Percentiles rank a stretch among this genome's conserved stretches.
Conservation (phyloP, 2,329 filamentous ascomycete species). For the Diaporthe helianthi region DNA sequence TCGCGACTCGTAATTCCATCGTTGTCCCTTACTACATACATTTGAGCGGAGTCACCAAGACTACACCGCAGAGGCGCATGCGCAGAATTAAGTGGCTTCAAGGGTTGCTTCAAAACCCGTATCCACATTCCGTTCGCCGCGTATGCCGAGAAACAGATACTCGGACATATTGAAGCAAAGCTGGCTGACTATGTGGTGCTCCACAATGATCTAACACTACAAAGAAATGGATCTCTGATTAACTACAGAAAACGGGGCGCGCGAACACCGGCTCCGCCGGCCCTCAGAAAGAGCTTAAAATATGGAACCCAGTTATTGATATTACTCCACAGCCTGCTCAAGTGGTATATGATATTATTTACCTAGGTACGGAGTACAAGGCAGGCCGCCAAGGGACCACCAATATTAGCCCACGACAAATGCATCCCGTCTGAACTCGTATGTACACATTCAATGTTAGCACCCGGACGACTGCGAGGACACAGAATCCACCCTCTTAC, state of each 20-base stretch:
- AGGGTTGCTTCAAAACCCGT: not conserved
- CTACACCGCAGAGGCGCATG: slow-evolving; percentile 9
- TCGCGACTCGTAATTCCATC: not conserved
- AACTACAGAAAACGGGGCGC: not conserved
- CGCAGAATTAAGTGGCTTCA: not conserved
- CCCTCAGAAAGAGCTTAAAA: slow-evolving; percentile 22
- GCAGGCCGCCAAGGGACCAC: not conserved
- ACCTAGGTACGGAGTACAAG: too few relatives aligned
- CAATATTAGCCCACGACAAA: not conserved
- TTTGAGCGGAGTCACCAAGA: not conserved
- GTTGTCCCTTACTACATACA: not conserved
- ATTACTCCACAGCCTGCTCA: not conserved
- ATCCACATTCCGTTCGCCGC: not conserved
- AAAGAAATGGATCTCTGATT: not conserved
- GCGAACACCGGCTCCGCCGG: slow-evolving; percentile 13
- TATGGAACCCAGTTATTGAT: not conserved
- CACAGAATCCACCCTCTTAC: not conserved
- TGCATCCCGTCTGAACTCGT: not conserved
- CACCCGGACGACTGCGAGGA: not conserved
- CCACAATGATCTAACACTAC: not conserved
- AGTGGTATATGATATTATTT: too few relatives aligned
- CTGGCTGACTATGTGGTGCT: not conserved
- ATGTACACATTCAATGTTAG: not conserved
- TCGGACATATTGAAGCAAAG: not conserved
- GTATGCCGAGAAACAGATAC: not conserved